These are phyloP conservation scores for Carex parvula DNA, from an alignment of 176 grass and related monocot genomes.

Conservation along the genomic window DNA sequence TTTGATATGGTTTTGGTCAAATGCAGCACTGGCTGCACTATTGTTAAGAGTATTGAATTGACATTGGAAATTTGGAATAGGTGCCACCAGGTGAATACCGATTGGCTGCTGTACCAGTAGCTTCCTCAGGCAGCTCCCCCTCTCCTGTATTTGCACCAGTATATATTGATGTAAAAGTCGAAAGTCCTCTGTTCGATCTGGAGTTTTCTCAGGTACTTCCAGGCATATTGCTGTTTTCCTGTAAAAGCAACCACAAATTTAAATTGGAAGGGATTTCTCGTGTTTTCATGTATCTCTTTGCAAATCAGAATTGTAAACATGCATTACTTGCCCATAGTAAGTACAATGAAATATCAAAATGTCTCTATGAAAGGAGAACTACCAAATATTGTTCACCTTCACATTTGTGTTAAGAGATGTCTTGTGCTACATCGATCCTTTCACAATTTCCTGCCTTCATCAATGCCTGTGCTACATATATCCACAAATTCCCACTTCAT, in stretches of 20 bases:
- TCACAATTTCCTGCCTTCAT: neutral
- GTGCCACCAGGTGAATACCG: slow-evolving; percentile 76
- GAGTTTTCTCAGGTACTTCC: slow-evolving; percentile 81
- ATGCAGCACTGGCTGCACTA: neutral
- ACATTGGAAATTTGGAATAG: slow-evolving; percentile 38
- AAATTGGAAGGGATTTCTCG: neutral
- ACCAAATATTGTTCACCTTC: neutral
- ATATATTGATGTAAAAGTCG: slow-evolving; percentile 62
- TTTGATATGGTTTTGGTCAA: neutral
- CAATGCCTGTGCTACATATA: neutral
- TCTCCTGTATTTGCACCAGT: slow-evolving; percentile 81
- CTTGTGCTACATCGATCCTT: neutral
- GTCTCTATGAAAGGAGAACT: neutral
- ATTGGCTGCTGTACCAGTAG: slow-evolving; percentile 70
- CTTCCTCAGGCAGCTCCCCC: slow-evolving; percentile 47
- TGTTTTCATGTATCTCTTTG: neutral
- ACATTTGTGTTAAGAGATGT: neutral
- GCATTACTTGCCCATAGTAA: neutral
- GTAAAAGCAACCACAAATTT: neutral
- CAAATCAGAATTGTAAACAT: neutral
- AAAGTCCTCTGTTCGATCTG: slow-evolving; percentile 71
- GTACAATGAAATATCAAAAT: neutral
- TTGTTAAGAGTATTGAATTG: neutral
- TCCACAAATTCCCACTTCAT: neutral
- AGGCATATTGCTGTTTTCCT: slow-evolving; percentile 14